Base-by-base conservation (phyloP, 108 stramenopile genomes). In the Cyclotella cryptica region DNA sequence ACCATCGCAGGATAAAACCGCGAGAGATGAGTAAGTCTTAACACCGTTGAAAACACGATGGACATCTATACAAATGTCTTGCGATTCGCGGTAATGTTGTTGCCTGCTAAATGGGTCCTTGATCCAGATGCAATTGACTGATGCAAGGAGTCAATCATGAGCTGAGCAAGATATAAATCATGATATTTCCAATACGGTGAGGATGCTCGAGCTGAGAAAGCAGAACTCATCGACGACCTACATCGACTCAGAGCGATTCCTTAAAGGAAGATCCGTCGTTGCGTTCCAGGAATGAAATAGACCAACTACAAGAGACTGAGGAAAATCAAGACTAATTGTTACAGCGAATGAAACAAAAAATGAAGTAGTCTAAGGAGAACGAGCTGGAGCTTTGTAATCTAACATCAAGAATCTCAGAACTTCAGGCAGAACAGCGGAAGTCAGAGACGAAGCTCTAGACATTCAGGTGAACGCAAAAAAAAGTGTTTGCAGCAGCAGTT, bases 191-290 rank as follows among this genome's bases (percentile, higher is more conserved):
- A 49, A 35, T 15, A 17, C 49, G 10, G 28, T 30, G 19, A 1
- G 49, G n/a, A 28, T 49, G 11, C 51, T 68, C 51, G 35, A 58
- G 59, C 54, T 17, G 75, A 76, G 21, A 76, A 76, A 49, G 43
- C 46, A 26, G 10, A 45, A 1, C 28, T 68, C 1, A 55, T 39
- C 3, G 35, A n/a, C 35, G 13, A 49, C 11, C 35, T 42, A 30
- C 46, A 28, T 46, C 22, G 54, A 12, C 30, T 65, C 45, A 54
- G 41, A 28, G 49, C 14, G 26, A 49, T 6, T 55, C 74, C 18
- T 28, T 15, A 19, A 55, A 39, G 26, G 39, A 42, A 66, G 64
- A 46, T 66, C 53, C 42, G n/a, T 21, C 14, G 27, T 15, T 54
- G 55, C 65, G 53, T 43, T 19, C 44, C 12, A 10, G 15, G 14